These are phyloP conservation scores for Lactarius psammicola DNA, from an alignment of 768 basidiomycete genomes.

Conservation along the genomic window DNA sequence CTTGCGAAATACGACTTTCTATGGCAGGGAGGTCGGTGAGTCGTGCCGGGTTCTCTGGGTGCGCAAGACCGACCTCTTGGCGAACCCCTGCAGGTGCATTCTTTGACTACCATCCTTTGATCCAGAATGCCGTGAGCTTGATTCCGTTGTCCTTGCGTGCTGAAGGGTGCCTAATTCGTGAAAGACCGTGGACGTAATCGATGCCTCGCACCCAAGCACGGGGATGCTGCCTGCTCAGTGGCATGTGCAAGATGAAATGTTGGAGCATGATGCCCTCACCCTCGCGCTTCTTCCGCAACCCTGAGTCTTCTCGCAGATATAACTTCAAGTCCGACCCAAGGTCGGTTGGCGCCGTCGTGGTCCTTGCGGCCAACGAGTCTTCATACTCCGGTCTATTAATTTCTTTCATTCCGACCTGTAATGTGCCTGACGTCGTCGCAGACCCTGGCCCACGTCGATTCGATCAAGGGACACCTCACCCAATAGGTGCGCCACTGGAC, in stretches of 20 bases:
- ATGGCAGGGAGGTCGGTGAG: constrained; percentile 42
- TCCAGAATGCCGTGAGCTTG: constrained; percentile 44
- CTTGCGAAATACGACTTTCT: constrained; percentile 42
- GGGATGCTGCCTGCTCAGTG: constrained; percentile 38
- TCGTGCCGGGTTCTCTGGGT: background rate
- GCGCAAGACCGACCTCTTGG: background rate
- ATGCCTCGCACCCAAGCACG: constrained; percentile 45
- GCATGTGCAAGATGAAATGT: constrained; percentile 42
- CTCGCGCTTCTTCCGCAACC: background rate
- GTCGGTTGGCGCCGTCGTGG: constrained; percentile 42
- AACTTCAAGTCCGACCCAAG: constrained; percentile 50
- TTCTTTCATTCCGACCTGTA: background rate
- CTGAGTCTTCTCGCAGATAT: constrained; percentile 36
- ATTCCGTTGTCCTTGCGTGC: background rate
- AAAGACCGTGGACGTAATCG: constrained; percentile 42
- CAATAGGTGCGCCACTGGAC: constrained; percentile 52
- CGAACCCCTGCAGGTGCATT: constrained; percentile 37
- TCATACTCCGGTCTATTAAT: constrained; percentile 40
- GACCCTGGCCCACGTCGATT: constrained; percentile 51
- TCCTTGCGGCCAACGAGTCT: constrained; percentile 47
- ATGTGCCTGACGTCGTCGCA: constrained; percentile 35
- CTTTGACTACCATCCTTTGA: constrained; percentile 48
- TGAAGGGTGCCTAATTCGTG: background rate
- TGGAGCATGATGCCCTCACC: constrained; percentile 32
- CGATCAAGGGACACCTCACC: constrained; percentile 73